phyloP scores from a whole-genome alignment of 768 basidiomycete species.

The Macrolepiota albuminosa region DNA sequence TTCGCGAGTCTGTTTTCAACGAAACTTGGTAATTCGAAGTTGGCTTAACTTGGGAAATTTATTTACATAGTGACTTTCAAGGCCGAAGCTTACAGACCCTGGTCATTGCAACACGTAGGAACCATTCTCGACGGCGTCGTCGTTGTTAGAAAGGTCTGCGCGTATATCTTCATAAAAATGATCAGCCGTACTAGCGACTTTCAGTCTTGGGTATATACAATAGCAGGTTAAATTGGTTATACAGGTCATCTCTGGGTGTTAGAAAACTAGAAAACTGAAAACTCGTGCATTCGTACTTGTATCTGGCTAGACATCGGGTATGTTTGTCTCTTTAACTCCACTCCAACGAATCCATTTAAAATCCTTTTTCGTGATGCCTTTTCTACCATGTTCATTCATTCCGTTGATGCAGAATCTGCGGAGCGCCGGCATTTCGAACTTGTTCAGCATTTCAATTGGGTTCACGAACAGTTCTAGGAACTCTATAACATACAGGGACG shows the following conservation, averaged over 20 bases:
- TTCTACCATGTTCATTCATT: neutral
- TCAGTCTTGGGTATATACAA: neutral
- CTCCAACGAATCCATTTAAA: neutral
- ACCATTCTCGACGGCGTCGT: neutral
- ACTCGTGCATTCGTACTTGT: neutral
- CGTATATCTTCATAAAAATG: neutral
- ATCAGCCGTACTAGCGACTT: neutral
- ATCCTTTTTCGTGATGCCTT: neutral
- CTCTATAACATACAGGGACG: neutral
- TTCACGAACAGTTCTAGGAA: neutral
- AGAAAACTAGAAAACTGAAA: neutral
- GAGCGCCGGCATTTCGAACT: neutral
- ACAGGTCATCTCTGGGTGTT: neutral
- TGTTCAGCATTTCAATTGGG: neutral
- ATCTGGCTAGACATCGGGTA: neutral
- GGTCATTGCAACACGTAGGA: neutral
- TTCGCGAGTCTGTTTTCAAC: no score
- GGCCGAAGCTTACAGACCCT: no score
- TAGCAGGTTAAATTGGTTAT: neutral
- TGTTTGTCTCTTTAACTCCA: neutral
- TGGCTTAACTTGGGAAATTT: no score
- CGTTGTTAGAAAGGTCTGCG: neutral
- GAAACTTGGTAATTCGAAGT: no score
- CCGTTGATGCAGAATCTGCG: neutral
- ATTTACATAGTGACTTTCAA: no score